These are phyloP conservation scores for Sporisorium graminicola DNA, from an alignment of 1,284 basidiomycete species.

Conservation along the genomic window DNA sequence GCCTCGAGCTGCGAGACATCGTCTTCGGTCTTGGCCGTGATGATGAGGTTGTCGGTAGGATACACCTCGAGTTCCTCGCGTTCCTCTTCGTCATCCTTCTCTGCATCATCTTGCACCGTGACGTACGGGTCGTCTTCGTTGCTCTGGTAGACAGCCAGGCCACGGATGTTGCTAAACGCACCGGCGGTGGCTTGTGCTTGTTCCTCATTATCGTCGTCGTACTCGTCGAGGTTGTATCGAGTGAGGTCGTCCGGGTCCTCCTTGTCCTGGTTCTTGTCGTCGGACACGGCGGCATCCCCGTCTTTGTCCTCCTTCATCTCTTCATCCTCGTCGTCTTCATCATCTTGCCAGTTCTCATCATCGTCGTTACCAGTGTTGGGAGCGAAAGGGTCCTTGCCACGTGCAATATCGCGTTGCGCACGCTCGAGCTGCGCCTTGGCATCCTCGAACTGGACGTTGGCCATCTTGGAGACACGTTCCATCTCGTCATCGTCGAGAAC, in stretches of 20 bases:
- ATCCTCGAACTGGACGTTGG: constrained; percentile 88
- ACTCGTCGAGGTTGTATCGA: constrained; percentile 91
- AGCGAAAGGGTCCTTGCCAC: constrained; percentile 54
- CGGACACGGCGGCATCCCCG: constrained; percentile 72
- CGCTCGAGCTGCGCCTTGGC: constrained; percentile 83
- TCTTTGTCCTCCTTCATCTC: constrained; percentile 77
- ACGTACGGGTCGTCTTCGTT: constrained; percentile 97
- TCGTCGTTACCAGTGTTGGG: constrained; percentile 51
- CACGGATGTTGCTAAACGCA: constrained; percentile 95
- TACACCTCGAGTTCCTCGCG: constrained; percentile 90
- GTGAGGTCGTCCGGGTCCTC: constrained; percentile 82
- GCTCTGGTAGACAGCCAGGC: constrained; percentile 88
- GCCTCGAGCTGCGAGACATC: constrained; percentile 92
- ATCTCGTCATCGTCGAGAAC: constrained; percentile 91
- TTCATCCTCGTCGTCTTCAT: constrained; percentile 41
- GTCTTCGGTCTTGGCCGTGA: constrained; percentile 94
- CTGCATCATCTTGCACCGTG: constrained; percentile 82
- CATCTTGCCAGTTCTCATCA: constrained; percentile 48
- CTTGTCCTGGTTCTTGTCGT: constrained; percentile 24
- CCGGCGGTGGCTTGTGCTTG: constrained; percentile 74
- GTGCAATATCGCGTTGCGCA: constrained; percentile 57
- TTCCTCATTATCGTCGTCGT: constrained; percentile 81
- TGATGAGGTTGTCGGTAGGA: constrained; percentile 90
- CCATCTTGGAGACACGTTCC: constrained; percentile 87
- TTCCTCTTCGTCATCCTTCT: constrained; percentile 81